Evolutionary conservation across 805 yeast genomes (phyloP).

Genomic region (Ogataea thermomethanolica): DNA sequence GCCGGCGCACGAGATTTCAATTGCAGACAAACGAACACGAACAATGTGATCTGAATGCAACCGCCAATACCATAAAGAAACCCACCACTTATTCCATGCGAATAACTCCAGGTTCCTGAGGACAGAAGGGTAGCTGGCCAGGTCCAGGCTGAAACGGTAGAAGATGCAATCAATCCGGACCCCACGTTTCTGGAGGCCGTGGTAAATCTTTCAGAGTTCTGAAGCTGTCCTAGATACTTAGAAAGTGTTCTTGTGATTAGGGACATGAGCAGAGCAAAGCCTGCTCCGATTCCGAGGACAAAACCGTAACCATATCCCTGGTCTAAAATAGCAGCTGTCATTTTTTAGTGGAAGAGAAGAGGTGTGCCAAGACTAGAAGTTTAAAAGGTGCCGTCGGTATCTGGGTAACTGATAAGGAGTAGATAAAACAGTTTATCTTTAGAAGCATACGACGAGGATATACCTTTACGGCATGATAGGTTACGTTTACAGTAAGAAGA

Average conservation of each 20-base stretch:
- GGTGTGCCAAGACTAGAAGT: background rate
- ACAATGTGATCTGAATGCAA: constrained; percentile 26
- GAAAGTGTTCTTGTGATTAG: constrained; percentile 22
- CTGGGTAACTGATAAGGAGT: too few species aligned
- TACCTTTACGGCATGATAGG: too few species aligned
- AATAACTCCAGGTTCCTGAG: constrained; percentile 24
- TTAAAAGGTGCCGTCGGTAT: background rate
- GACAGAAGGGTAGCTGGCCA: constrained; percentile 30
- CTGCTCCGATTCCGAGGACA: constrained; percentile 32
- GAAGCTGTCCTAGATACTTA: constrained; percentile 17
- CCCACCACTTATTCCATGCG: constrained; percentile 26
- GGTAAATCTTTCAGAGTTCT: constrained; percentile 26
- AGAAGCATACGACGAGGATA: too few species aligned
- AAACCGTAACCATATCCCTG: constrained; percentile 31
- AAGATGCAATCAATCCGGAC: constrained; percentile 18
- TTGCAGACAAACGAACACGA: constrained; percentile 29
- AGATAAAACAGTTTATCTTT: too few species aligned
- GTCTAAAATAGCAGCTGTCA: background rate
- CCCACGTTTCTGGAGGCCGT: constrained; percentile 19
- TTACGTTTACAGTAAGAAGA: too few species aligned
- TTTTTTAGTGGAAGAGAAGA: background rate
- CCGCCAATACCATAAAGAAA: constrained; percentile 31
- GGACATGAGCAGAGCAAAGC: constrained; percentile 30
- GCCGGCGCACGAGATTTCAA: constrained; percentile 29
- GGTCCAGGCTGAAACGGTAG: constrained; percentile 30